Evolutionary conservation across 768 basidiomycete genomes (phyloP).

Genomic region (Neoboletus magnificus): DNA sequence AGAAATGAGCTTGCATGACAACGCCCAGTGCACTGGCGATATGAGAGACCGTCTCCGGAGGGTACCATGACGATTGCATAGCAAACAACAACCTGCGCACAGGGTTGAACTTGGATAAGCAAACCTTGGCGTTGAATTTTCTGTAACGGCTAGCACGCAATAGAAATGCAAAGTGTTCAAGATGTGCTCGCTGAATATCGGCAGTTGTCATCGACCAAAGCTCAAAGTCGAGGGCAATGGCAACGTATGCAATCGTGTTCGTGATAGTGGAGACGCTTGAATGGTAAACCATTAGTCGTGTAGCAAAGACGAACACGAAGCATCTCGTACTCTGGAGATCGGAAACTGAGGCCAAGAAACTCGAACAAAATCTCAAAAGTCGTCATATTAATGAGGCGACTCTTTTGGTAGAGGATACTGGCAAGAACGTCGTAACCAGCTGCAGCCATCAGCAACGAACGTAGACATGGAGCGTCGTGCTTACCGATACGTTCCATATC

Average conservation of each 20-base stretch:
- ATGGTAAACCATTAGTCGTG: not conserved
- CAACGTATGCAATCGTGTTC: constrained; percentile 77
- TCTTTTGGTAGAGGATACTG: constrained; percentile 68
- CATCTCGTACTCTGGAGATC: constrained; percentile 66
- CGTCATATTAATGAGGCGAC: constrained; percentile 71
- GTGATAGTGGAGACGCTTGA: constrained; percentile 75
- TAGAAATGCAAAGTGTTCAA: constrained; percentile 80
- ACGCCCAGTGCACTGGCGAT: constrained; percentile 60
- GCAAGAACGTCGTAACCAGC: constrained; percentile 88
- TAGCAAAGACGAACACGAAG: not conserved
- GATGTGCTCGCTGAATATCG: constrained; percentile 75
- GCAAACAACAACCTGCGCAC: constrained; percentile 78
- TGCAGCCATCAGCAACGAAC: constrained; percentile 29
- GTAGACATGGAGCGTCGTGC: constrained; percentile 26
- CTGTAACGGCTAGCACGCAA: constrained; percentile 68
- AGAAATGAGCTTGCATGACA: constrained; percentile 63
- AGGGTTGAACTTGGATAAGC: constrained; percentile 67
- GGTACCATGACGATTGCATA: constrained; percentile 77
- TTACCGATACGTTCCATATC: constrained; percentile 88
- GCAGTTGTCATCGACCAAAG: constrained; percentile 74
- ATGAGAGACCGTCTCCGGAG: constrained; percentile 42
- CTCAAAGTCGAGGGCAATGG: constrained; percentile 85
- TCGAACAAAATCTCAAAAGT: constrained; percentile 82
- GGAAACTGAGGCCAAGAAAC: constrained; percentile 83
- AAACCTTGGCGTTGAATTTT: constrained; percentile 73